Percentiles rank a stretch among this genome's conserved stretches.
These are phyloP conservation scores for Chytriomyces confervae DNA, from an alignment of 192 early-diverging fungal species.

Conservation along the genomic window DNA sequence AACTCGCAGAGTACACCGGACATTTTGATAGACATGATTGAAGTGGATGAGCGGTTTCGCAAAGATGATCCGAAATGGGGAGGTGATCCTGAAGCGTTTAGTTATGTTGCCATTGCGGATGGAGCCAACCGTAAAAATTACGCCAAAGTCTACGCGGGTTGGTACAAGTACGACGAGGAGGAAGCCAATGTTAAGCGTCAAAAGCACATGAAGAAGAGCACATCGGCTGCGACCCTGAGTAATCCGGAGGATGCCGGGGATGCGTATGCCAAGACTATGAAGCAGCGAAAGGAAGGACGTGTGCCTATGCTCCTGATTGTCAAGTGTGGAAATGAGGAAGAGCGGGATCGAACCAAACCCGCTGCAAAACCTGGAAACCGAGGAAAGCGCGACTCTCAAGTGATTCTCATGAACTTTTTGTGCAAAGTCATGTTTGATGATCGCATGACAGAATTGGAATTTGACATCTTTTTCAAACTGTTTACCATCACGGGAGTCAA, in stretches of 20 bases:
- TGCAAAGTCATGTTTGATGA: conserved; percentile 82
- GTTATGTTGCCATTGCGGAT: conserved; percentile 84
- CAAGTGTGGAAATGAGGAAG: conserved; percentile 56
- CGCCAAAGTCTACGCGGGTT: conserved; percentile 74
- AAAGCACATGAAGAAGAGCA: neutral
- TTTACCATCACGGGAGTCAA: conserved; percentile 86
- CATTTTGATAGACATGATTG: conserved; percentile 80
- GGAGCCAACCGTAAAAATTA: conserved; percentile 90
- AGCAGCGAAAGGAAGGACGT: conserved; percentile 40
- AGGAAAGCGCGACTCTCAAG: conserved; percentile 96
- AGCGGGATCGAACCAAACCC: conserved; percentile 41
- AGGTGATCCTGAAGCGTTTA: conserved; percentile 45
- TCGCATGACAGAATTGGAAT: conserved; percentile 86
- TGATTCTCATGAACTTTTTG: conserved; percentile 94
- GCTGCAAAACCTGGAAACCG: conserved; percentile 65
- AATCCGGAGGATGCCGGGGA: neutral
- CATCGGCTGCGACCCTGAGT: neutral
- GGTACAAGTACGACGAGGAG: conserved; percentile 49
- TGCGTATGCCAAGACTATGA: conserved; percentile 38
- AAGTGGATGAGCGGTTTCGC: conserved; percentile 53
- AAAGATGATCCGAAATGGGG: conserved; percentile 53
- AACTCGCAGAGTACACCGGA: conserved; percentile 85
- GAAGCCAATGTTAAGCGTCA: conserved; percentile 4
- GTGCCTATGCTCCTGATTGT: conserved; percentile 60
- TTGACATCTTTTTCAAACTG: conserved; percentile 87